Percentiles rank a stretch among this genome's conserved stretches.
phyloP scores from a whole-genome alignment of 148 eudicot genomes.

The Dianthus caryophyllus region DNA sequence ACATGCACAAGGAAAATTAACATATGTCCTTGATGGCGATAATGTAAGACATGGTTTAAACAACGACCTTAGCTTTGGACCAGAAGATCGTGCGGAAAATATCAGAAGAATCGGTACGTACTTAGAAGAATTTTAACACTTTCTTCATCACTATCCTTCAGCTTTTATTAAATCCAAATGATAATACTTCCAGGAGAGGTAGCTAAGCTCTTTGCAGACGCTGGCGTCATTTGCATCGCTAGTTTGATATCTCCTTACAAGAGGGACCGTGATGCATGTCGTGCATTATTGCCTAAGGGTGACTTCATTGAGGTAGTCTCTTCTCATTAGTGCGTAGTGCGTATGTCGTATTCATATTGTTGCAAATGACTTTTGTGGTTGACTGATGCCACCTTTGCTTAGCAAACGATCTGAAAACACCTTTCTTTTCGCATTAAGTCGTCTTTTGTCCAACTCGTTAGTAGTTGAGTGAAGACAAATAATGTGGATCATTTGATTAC shows the following conservation, averaged over 20 bases:
- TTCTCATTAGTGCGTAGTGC: constrained; percentile 1
- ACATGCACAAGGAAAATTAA: constrained; percentile 73
- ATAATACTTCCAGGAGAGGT: constrained; percentile 63
- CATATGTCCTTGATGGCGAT: constrained; percentile 93
- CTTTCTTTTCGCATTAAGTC: neutral
- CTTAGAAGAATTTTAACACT: neutral
- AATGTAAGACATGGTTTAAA: constrained; percentile 91
- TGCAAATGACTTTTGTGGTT: too few relatives aligned
- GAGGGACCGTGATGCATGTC: constrained; percentile 83
- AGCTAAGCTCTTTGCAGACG: constrained; percentile 91
- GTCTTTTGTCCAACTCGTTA: constrained; percentile 1
- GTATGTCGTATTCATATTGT: too few relatives aligned
- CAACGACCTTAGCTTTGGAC: constrained; percentile 64
- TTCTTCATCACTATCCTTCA: neutral
- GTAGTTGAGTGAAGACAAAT: neutral
- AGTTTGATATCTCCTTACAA: constrained; percentile 92
- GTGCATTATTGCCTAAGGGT: constrained; percentile 50
- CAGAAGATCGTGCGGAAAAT: constrained; percentile 89
- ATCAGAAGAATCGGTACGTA: constrained; percentile 81
- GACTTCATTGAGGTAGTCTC: constrained; percentile 61
- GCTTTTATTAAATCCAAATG: neutral
- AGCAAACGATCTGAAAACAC: neutral
- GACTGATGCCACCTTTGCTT: too few relatives aligned
- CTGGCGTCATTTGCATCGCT: constrained; percentile 96
- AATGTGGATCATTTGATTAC: neutral